Evolutionary conservation across 345 rosid species (phyloP).

Genomic region (Salix arbutifolia): DNA sequence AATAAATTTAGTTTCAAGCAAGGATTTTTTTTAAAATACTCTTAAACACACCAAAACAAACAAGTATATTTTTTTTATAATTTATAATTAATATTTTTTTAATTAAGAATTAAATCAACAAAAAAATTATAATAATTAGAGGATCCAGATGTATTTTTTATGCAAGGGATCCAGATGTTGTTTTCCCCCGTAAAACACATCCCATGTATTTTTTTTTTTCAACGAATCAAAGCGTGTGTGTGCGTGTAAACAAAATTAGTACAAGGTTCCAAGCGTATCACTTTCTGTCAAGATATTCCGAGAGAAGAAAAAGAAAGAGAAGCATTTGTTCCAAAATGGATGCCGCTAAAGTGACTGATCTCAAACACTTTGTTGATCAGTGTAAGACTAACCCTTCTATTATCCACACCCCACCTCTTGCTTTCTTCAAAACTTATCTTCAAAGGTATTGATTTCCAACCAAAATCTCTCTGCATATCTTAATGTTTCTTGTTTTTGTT

Average conservation of each 20-base stretch:
- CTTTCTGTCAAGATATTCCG: neutral
- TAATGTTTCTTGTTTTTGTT: neutral
- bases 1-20: no score
- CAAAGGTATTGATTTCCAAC: slow-evolving; percentile 34
- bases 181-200: neutral
- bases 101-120: neutral
- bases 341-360: slow-evolving; percentile 39
- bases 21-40: no score
- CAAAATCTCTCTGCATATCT: no score
- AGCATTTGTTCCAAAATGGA: slow-evolving; percentile 31
- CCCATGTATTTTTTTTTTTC: no score
- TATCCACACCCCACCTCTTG: slow-evolving; percentile 55
- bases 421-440: slow-evolving; percentile 68
- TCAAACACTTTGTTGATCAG: slow-evolving; percentile 38
- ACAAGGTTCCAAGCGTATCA: neutral
- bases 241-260: no score
- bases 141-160: no score
- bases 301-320: neutral
- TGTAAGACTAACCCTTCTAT: slow-evolving; percentile 63
- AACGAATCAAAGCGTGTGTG: no score
- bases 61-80: no score
- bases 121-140: no score
- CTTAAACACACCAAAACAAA: no score
- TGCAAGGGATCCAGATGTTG: neutral
- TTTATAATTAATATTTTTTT: no score